Evolutionary conservation across 352 stramenopile species (phyloP).

Genomic region (Phytophthora pistaciae): DNA sequence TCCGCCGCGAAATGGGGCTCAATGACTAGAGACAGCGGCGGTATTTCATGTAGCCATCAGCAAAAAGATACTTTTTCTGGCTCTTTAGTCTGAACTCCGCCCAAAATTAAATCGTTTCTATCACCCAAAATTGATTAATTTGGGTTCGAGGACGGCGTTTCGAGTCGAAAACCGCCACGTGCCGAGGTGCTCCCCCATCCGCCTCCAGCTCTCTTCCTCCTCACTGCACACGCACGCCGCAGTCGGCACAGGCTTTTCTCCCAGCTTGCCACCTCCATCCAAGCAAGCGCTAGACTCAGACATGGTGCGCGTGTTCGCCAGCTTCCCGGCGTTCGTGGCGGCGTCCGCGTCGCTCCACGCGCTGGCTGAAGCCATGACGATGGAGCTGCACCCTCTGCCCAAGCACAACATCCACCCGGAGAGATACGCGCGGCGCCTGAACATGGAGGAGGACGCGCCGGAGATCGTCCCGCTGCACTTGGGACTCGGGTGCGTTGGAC

Average conservation of each 20-base stretch:
- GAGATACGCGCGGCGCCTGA: conserved; percentile 53
- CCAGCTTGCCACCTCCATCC: background rate
- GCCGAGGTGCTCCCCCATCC: conserved; percentile 30
- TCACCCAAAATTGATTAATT: conserved; percentile 21
- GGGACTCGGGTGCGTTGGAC: conserved; percentile 56
- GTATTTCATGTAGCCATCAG: background rate
- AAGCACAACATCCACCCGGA: conserved; percentile 46
- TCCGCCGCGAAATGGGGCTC: conserved; percentile 42
- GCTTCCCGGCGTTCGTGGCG: conserved; percentile 23
- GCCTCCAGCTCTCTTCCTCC: background rate
- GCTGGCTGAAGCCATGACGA: conserved; percentile 21
- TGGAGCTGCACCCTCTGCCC: conserved; percentile 56
- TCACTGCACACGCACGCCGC: background rate
- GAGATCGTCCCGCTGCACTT: conserved; percentile 74
- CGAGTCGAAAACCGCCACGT: conserved; percentile 38
- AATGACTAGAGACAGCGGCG: conserved; percentile 10
- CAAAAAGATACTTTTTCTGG: conserved; percentile 37
- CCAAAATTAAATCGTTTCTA: background rate
- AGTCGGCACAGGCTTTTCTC: background rate
- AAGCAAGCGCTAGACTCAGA: background rate
- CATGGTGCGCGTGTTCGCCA: conserved; percentile 36
- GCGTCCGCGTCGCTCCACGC: conserved; percentile 4
- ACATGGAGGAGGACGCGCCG: conserved; percentile 43
- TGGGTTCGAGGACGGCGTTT: conserved; percentile 23
- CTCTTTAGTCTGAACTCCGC: background rate